A percentile compares a stretch with the other conserved stretches of the same genome.
phyloP scores from a whole-genome alignment of 331 rosid species.

The Cydonia oblonga region DNA sequence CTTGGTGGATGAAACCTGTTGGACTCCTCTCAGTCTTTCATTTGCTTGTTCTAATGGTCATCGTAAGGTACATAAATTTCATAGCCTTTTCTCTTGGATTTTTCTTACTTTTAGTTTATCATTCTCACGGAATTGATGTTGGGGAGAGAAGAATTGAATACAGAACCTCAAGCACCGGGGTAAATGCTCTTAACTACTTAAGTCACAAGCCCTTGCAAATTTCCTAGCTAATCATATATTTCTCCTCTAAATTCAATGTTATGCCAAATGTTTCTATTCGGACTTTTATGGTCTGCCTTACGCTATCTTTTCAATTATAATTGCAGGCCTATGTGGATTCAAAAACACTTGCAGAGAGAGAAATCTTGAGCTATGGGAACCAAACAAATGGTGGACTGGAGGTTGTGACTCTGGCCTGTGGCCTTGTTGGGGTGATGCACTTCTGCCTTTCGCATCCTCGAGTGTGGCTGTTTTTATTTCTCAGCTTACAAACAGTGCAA shows the following conservation, averaged over 20 bases:
- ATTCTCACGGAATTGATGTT: too few relatives aligned
- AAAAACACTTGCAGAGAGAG: slow-evolving; percentile 42
- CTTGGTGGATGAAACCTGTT: slow-evolving; percentile 49
- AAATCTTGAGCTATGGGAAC: slow-evolving; percentile 23
- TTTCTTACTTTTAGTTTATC: too few relatives aligned
- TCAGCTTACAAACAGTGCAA: slow-evolving; percentile 16
- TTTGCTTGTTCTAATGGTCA: background rate
- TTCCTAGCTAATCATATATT: too few relatives aligned
- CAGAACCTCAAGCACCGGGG: too few relatives aligned
- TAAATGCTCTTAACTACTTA: too few relatives aligned
- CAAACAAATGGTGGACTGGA: slow-evolving; percentile 24
- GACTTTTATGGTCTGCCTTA: too few relatives aligned
- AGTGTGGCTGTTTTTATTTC: background rate
- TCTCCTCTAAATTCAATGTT: too few relatives aligned
- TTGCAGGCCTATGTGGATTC: slow-evolving; percentile 34
- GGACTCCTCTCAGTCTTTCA: slow-evolving; percentile 45
- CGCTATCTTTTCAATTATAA: too few relatives aligned
- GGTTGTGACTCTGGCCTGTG: slow-evolving; percentile 41
- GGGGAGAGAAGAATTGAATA: too few relatives aligned
- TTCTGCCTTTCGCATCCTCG: background rate
- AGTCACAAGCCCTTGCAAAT: too few relatives aligned
- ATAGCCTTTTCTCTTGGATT: background rate
- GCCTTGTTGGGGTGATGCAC: slow-evolving; percentile 47
- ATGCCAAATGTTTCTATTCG: too few relatives aligned
- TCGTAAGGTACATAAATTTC: slow-evolving; percentile 7